Base-by-base conservation (phyloP, 116 monocot genomes). In the Dioscorea cayenensis region DNA sequence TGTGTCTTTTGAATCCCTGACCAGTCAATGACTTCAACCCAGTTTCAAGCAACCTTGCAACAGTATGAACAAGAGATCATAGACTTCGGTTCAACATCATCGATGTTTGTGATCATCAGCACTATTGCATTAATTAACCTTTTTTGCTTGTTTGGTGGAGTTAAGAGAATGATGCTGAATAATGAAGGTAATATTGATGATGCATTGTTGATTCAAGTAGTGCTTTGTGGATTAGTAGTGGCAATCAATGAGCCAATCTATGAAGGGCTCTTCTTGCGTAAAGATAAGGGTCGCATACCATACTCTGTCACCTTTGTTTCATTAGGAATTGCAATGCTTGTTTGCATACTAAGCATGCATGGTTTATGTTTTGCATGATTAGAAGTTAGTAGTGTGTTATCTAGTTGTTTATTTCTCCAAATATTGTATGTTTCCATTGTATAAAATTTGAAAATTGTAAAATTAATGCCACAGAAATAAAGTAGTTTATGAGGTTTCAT, bases 61-160 rank as follows among this genome's bases (percentile, higher is more conserved):
- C n/a, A n/a, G n/a, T n/a, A 25, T 25, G 25, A 82, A 51, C 28
- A 78, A 18, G 90, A 86, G 52, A 52, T 84, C 14, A 80, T 86
- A 71, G 90, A 86, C 36, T 90, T 89, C 5, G 77, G 84, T 9
- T 38, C 82, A 2, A 11, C 81, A 4, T 79, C 90, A 0, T 55
- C 75, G 3, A 79, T 82, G 77, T 75, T 86, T 27, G 61, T 51
- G 12, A 72, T 84, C 28, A 48, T 87, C 27, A 67, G 75, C 4
- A 63, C 76, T 1, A 11, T 78, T 20, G 81, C 87, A 6, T 13
- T 82, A 50, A 58, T 90, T 38, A 67, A 80, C 66, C 49, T 72
- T 0, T 7, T 76, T 6, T 86, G 84, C 73, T 71, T 87, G 4
- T 19, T 71, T 7, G 52, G 32, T 28, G 85, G 76, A 27, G 29